Percentiles rank a stretch among this genome's conserved stretches.
Conservation (phyloP, 2,329 filamentous ascomycete genomes). For the Aspergillus sp. region DNA sequence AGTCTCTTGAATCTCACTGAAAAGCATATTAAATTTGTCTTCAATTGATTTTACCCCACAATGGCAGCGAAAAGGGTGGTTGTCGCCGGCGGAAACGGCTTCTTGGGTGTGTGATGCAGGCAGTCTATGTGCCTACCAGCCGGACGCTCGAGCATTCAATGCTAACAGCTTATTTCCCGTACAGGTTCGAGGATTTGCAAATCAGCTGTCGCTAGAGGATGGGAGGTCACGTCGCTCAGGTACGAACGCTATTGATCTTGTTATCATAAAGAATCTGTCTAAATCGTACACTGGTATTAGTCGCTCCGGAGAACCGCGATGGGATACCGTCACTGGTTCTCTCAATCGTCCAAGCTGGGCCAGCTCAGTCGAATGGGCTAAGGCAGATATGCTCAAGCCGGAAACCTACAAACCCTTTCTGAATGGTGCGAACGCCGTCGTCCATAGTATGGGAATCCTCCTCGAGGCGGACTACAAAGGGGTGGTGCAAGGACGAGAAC, state of each 20-base stretch:
- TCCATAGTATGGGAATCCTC: conserved; percentile 94
- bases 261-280: not conserved
- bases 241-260: conserved; percentile 42
- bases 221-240: conserved; percentile 93
- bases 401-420: conserved; percentile 76
- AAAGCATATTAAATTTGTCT: too few species aligned
- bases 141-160: not conserved
- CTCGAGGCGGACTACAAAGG: conserved; percentile 98
- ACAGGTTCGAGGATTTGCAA: conserved; percentile 80
- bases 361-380: conserved; percentile 79
- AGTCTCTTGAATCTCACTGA: too few species aligned
- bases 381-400: conserved; percentile 83
- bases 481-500: conserved; percentile 79
- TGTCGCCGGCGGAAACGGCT: conserved; percentile 92
- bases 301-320: conserved; percentile 85
- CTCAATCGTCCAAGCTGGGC: conserved; percentile 76
- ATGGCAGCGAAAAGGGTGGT: conserved; percentile 74
- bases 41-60: conserved; percentile 26
- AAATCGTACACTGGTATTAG: conserved; percentile 49
- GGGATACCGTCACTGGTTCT: conserved; percentile 76
- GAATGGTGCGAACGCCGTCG: conserved; percentile 75
- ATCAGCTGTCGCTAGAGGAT: conserved; percentile 79
- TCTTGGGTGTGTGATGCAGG: conserved; percentile 63
- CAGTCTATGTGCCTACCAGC: not conserved
- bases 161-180: conserved; percentile 17